Evolutionary conservation across 495 filamentous ascomycete species (phyloP), one percentile per base, ranked within the genome.

Genomic region (Acidomyces sp.): DNA sequence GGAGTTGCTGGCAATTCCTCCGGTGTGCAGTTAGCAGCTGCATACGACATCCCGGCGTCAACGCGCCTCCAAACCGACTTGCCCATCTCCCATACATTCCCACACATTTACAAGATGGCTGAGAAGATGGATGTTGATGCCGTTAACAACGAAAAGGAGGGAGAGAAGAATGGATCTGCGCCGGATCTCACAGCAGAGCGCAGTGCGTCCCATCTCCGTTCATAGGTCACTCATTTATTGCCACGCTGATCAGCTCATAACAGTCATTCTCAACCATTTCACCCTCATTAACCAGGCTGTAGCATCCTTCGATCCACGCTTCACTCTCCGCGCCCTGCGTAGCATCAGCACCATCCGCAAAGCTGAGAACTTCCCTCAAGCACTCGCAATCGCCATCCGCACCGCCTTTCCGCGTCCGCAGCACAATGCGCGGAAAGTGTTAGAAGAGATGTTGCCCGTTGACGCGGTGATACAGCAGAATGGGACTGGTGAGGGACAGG

Each of bases 321-420:
- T 93, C 63, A 82, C 86, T 34, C 78, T 97, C 41, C 73, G 92
- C 48, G 90, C 90, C 41, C 72, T 97, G 40, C 81, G 90, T 37
- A 93, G 86, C 42, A 92, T 94, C 64, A 93, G 90, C 27, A 85
- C 85, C 42, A 77, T 96, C 61, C 84, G 90, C 57, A 95, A 95
- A 67, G 28, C 37, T 70, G 82, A 44, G 72, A 95, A 53, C 24
- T 43, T 46, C 34, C 15, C 37, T 10, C 31, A 46, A 22, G 43
- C 48, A 4, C 22, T 51, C 11, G 37, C 22, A 3, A 4, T 37
- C 7, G 48, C 32, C 37, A 45, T 51, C 15, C 37, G 43, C 9
- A 46, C 37, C 2, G 43, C 43, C 31, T 51, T 46, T 30, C 48
- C 48, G 7, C 41, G 39, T 15, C 31, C 42, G 15, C 20, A 7